A percentile compares a stretch with the other conserved stretches of the same genome.
phyloP scores from a whole-genome alignment of 805 yeast genomes.

The Lachancea meyersii region DNA sequence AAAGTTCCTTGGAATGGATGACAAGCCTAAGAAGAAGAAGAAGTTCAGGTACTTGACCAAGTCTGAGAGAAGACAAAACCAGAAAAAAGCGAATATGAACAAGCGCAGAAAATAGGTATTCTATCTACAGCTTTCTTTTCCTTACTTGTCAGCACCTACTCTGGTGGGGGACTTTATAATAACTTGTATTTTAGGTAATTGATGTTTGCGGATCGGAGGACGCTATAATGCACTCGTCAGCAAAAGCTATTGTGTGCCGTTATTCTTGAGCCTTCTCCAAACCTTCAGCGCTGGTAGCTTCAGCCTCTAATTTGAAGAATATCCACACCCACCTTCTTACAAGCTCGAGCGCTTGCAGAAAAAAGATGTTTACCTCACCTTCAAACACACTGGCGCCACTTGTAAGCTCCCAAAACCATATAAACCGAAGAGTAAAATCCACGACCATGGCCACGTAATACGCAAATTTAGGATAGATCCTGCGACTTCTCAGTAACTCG shows the following conservation, averaged over 20 bases:
- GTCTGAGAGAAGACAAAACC: conserved; percentile 60
- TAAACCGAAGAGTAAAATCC: conserved; percentile 63
- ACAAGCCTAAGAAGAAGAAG: conserved; percentile 48
- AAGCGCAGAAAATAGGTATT: conserved; percentile 29
- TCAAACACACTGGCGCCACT: conserved; percentile 30
- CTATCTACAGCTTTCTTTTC: not conserved
- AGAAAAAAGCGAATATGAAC: conserved; percentile 40
- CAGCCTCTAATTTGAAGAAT: conserved; percentile 75
- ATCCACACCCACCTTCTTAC: conserved; percentile 88
- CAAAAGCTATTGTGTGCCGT: too few species aligned
- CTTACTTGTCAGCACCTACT: not conserved
- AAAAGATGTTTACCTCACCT: conserved; percentile 56
- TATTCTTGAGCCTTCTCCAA: conserved; percentile 6
- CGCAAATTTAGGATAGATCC: conserved; percentile 21
- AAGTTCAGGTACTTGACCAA: conserved; percentile 86
- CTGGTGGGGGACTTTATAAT: not conserved
- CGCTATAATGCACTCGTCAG: too few species aligned
- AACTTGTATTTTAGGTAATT: conserved; percentile 1
- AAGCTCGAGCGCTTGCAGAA: conserved; percentile 68
- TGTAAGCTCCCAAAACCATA: conserved; percentile 63
- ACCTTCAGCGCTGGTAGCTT: conserved; percentile 25
- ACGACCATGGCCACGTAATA: conserved; percentile 53
- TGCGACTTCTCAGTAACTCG: conserved; percentile 22
- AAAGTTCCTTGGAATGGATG: conserved; percentile 49
- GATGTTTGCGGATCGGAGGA: not conserved